Evolutionary conservation across 78 protist genomes (phyloP).

Genomic region (Capsaspora owczarzaki): DNA sequence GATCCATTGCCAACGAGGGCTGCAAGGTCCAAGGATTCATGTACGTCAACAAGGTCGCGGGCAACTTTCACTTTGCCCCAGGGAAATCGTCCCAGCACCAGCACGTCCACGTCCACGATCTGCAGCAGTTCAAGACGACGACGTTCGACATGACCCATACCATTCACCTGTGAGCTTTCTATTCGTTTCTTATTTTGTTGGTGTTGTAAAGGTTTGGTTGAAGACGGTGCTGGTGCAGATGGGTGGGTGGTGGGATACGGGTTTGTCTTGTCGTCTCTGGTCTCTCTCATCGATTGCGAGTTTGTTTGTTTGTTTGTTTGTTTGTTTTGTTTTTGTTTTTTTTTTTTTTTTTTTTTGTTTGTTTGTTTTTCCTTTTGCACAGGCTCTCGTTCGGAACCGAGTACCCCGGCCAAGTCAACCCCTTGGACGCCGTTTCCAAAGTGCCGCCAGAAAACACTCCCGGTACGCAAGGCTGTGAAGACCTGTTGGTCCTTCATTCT

Average conservation of each 20-base stretch:
- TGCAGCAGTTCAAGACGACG: slow-evolving; percentile 28
- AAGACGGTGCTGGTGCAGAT: neutral
- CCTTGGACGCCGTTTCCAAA: slow-evolving; percentile 52
- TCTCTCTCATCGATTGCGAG: too few species aligned
- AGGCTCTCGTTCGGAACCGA: too few species aligned
- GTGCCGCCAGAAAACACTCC: neutral
- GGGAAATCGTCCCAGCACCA: slow-evolving; percentile 57
- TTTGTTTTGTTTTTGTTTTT: too few species aligned
- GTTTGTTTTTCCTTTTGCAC: too few species aligned
- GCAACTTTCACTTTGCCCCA: slow-evolving; percentile 85
- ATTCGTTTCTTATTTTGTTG: neutral
- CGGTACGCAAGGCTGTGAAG: neutral
- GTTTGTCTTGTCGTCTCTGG: neutral
- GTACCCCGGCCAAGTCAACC: slow-evolving; percentile 82
- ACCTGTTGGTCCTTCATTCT: neutral
- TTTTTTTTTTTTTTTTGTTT: too few species aligned
- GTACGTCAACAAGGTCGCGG: slow-evolving; percentile 72
- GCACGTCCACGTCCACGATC: slow-evolving; percentile 62
- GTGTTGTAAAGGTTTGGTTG: neutral
- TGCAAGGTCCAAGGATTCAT: slow-evolving; percentile 71
- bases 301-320: too few species aligned
- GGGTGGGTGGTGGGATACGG: neutral
- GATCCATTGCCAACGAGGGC: slow-evolving; percentile 44
- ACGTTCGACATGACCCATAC: slow-evolving; percentile 66
- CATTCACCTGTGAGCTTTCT: slow-evolving; percentile 23